Evolutionary conservation across 257 asterid genomes (phyloP), one percentile per base, ranked within the genome.

Genomic region (Nyctanthes arbortristis): DNA sequence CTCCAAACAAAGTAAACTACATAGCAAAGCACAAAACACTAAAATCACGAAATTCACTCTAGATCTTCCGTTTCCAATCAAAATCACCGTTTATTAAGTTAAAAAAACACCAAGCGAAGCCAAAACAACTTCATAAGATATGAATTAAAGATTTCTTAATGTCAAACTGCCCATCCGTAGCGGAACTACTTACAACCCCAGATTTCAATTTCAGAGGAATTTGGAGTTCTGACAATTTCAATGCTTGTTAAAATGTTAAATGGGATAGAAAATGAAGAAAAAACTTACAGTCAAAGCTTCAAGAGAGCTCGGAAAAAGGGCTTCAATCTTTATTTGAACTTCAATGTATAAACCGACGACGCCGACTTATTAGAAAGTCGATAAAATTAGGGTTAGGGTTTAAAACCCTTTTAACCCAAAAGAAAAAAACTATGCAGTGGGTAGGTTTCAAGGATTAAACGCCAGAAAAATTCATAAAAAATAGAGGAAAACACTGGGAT

Each of bases 381-480:
- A 52, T 52, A 8, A 45, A 10, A 52, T 52, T 22, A 52, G 59
- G 59, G 59, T 24, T 52, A 52, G 59, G 59, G 59, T 52, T 52
- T 24, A 29, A 52, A 52, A 8, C 31, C 6, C 30, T 47, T 24
- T 11, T 29, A 14, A 9, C 24, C 8, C 22, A 22, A 20, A 49
- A 20, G 4, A 49, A 49, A 2, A 20, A 18, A 8, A 49, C 6
- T 20, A 52, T 52, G 5, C 29, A 24, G 2, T 8, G 30, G 5
- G 16, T 14, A 22, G 22, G 29, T 24, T 52, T 52, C 31, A 52
- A 24, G 1, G 22, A 22, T 24, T 52, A 6, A 22, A 24, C 1
- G 22, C 9, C 31, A 52, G 7, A 52, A 52, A 10, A 25, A 52
- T 24, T 52, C n/a, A n/a, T n/a, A 22, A 3, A 52, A 11, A 24